Evolutionary conservation across 2,329 filamentous ascomycete species (phyloP), one percentile per base, ranked within the genome.

Genomic region (Curvularia spicifera): DNA sequence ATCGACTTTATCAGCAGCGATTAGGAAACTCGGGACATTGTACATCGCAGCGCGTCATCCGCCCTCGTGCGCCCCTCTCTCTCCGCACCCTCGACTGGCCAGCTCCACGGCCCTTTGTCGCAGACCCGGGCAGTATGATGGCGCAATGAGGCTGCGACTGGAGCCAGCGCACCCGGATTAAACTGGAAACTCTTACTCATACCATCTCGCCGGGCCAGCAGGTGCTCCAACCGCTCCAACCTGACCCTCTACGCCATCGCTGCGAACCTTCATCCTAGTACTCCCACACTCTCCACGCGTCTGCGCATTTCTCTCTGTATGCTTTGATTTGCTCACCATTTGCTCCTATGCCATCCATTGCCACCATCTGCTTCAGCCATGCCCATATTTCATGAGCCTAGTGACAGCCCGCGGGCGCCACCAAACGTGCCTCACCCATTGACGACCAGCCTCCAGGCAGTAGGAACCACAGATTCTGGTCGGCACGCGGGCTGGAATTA

Each of bases 381-480:
- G 75, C 75, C 75, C 58, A 76, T 78, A 57, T 78, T 77, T 60
- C 75, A 78, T 74, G 74, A 77, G 66, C 69, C 69, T 37, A 57
- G 65, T 67, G 73, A 72, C 22, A 57, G 58, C 59, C 69, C 67
- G 56, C 68, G 71, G 40, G 53, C 57, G 59, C 64, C 54, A 50
- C 55, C 65, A 53, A 56, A 54, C 20, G 56, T 64, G 49, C 63
- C 60, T 55, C 65, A 61, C 35, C 53, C 60, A 53, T 56, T 66
- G 40, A 55, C 59, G 49, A 39, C 48, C 42, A 61, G 64, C 20
- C 49, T 42, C 33, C 58, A 63, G 58, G 68, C 63, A 65, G 60
- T 61, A 61, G 57, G 60, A 49, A 59, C 56, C 22, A 18, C 60
- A 18, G 57, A 49, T 2, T 45, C 57, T 51, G 59, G 20, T 52